A percentile compares a stretch with the other conserved stretches of the same genome.
These are phyloP conservation scores for Monilinia laxa DNA, from an alignment of 2,329 filamentous ascomycete genomes.

Conservation along the genomic window DNA sequence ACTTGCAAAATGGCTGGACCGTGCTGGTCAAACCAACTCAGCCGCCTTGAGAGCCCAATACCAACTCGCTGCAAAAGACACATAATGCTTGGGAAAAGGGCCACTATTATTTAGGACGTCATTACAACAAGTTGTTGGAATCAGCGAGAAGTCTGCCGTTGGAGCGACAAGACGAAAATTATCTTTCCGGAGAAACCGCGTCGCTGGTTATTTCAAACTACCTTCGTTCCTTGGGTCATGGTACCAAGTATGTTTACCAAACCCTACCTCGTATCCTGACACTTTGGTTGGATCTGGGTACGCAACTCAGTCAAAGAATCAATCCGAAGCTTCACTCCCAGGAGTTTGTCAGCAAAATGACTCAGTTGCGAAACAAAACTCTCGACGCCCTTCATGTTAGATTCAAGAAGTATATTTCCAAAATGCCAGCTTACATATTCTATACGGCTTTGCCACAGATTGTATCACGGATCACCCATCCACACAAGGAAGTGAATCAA, in stretches of 20 bases:
- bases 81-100: conserved; percentile 85
- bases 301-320: conserved; percentile 63
- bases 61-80: conserved; percentile 72
- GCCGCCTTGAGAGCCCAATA: conserved; percentile 78
- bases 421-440: conserved; percentile 73
- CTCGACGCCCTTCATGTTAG: conserved; percentile 70
- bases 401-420: conserved; percentile 73
- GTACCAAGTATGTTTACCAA: conserved; percentile 94
- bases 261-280: conserved; percentile 89
- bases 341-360: conserved; percentile 53
- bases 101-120: conserved; percentile 93
- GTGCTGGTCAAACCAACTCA: conserved; percentile 88
- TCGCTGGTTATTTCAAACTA: conserved; percentile 94
- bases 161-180: conserved; percentile 74
- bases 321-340: conserved; percentile 48
- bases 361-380: conserved; percentile 59
- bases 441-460: conserved; percentile 87
- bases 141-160: conserved; percentile 76
- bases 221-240: conserved; percentile 78
- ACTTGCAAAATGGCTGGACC: conserved; percentile 94
- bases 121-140: conserved; percentile 95
- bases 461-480: conserved; percentile 91
- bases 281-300: conserved; percentile 89
- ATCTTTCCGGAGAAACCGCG: conserved; percentile 76
- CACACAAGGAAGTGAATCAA: conserved; percentile 73